Evolutionary conservation across 2,329 filamentous ascomycete genomes (phyloP), one percentile per base, ranked within the genome.

Genomic region (Cladosporium halotolerans): DNA sequence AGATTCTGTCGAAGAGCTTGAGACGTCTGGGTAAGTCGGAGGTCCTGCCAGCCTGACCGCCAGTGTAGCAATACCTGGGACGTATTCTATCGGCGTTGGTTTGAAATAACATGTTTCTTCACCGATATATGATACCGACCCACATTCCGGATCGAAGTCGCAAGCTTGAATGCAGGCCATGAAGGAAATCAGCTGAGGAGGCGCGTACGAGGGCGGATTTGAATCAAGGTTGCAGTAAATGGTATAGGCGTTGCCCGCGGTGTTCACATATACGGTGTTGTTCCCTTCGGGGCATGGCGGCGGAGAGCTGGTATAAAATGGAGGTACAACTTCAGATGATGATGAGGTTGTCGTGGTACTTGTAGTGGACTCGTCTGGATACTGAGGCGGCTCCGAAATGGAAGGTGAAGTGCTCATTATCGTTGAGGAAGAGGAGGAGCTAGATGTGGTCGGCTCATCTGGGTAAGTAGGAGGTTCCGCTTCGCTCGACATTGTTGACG

Each of bases 241-340:
- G 28, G 44, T 54, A 19, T 60, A 58, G 6, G 28, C 11, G 10
- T 50, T 49, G 16, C 58, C 58, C 2, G 52, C 55, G 7, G 48
- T 14, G 28, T 60, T 45, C 13, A 41, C 42, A 13, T 57, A 40
- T 36, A 52, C 45, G 7, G 47, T 16, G 13, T 55, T 52, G 43
- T 60, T 47, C 19, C 56, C 56, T 16, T 38, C 14, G 0, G 58
- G 56, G 18, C 58, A 60, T n/a, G 50, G 44, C 23, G 45, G 34
- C 3, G 47, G 23, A 2, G 46, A 13, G 50, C 45, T 19, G 31
- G 39, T 40, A 46, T 50, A 43, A 46, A 48, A 36, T 36, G 46
- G 13, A 45, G 51, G 33, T 40, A 42, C 19, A 41, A 36, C 7
- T 13, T n/a, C 41, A 8, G 54, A 45, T 3, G 48, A 49, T 3